Evolutionary conservation across 1,284 basidiomycete genomes (phyloP).

Genomic region (Tylopilus sp.): DNA sequence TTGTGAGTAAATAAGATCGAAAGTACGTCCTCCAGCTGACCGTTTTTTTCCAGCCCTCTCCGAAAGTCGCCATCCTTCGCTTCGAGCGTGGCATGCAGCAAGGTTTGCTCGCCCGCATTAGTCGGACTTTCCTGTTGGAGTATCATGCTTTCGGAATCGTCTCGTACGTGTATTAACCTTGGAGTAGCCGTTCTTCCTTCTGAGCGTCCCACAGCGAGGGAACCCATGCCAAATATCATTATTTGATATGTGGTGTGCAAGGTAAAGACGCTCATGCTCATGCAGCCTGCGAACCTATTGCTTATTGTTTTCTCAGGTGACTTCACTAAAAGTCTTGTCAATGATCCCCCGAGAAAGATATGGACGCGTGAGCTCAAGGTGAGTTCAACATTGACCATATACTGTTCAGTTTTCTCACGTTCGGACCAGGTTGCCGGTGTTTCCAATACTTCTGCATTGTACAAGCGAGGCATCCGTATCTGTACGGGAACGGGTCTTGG

Average conservation of each 20-base stretch:
- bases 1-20: constrained; percentile 43
- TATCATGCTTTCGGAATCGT: constrained; percentile 63
- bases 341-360: constrained; percentile 59
- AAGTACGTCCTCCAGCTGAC: constrained; percentile 6
- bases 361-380: constrained; percentile 77
- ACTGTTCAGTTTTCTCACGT: constrained; percentile 6
- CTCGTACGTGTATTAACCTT: constrained; percentile 38
- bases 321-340: constrained; percentile 67
- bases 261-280: constrained; percentile 34
- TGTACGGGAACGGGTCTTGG: constrained; percentile 78
- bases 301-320: constrained; percentile 43
- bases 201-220: constrained; percentile 50
- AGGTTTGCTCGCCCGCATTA: constrained; percentile 54
- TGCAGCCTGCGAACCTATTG: not conserved
- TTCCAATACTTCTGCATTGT: constrained; percentile 71
- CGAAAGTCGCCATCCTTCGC: constrained; percentile 56
- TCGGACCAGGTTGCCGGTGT: constrained; percentile 64
- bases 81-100: constrained; percentile 65
- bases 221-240: constrained; percentile 65
- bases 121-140: constrained; percentile 54
- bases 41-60: constrained; percentile 45
- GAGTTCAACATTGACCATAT: constrained; percentile 4
- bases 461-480: constrained; percentile 71
- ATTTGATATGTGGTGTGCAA: constrained; percentile 75
- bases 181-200: constrained; percentile 3